A percentile compares a stretch with the other conserved stretches of the same genome.
These are phyloP conservation scores for Coemansia sp. DNA, from an alignment of 192 early-diverging fungal species.

Conservation along the genomic window DNA sequence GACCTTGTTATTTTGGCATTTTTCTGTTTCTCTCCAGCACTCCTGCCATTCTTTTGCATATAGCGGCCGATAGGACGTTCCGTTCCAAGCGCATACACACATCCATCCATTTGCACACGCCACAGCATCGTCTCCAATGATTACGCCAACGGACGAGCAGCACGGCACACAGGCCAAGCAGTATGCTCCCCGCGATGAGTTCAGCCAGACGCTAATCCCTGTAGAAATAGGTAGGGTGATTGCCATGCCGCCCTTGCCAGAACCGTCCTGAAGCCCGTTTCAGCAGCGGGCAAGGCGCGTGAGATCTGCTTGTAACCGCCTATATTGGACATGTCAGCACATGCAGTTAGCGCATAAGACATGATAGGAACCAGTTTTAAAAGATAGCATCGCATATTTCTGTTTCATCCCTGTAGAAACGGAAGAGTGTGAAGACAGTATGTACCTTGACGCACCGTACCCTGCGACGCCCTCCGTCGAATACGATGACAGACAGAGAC, in stretches of 20 bases:
- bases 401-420: slow-evolving; percentile 26
- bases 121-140: neutral
- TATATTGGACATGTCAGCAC: too few relatives aligned
- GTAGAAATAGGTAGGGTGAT: neutral
- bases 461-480: neutral
- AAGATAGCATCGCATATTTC: neutral
- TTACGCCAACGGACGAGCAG: neutral
- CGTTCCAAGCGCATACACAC: neutral
- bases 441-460: neutral
- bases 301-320: too few relatives aligned
- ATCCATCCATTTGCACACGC: neutral
- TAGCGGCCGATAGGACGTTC: neutral
- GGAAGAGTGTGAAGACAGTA: slow-evolving; percentile 67
- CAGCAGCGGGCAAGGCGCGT: too few relatives aligned
- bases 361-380: neutral
- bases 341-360: neutral
- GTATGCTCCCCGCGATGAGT: neutral
- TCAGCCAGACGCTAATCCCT: neutral
- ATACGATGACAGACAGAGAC: neutral
- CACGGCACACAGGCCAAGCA: neutral
- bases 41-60: neutral
- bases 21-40: neutral
- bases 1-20: neutral
- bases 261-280: neutral
- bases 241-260: neutral